phyloP scores from a whole-genome alignment of 1,284 basidiomycete species.

The Takashimella koratensis region DNA sequence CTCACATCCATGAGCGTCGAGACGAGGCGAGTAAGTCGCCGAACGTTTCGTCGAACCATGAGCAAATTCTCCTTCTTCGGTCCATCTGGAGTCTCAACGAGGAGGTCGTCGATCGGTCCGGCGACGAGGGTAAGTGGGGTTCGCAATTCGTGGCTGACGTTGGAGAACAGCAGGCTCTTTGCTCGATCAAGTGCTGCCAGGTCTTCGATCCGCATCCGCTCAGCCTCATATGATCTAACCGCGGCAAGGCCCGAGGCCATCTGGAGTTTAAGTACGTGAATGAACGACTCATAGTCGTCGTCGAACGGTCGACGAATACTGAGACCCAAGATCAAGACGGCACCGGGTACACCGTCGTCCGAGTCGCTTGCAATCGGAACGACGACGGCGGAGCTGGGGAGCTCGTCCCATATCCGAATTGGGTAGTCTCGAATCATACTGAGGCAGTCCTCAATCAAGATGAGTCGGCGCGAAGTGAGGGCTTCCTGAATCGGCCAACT shows the following conservation, averaged over 20 bases:
- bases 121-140: constrained; percentile 50
- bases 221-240: constrained; percentile 45
- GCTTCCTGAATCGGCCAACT: constrained; percentile 44
- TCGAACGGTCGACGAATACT: constrained; percentile 44
- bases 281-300: constrained; percentile 44
- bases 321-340: constrained; percentile 48
- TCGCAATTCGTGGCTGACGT: constrained; percentile 46
- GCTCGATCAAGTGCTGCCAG: constrained; percentile 49
- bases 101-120: constrained; percentile 41
- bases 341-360: constrained; percentile 35
- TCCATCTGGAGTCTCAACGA: constrained; percentile 29
- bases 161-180: constrained; percentile 44
- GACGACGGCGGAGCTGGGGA: constrained; percentile 45
- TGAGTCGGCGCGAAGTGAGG: constrained; percentile 24
- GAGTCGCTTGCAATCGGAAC: constrained; percentile 46
- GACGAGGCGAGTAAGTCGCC: constrained; percentile 40
- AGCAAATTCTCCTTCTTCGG: constrained; percentile 37
- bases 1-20: constrained; percentile 47
- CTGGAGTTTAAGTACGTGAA: constrained; percentile 31
- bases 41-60: constrained; percentile 44
- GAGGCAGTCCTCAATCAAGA: constrained; percentile 44
- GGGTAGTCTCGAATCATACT: constrained; percentile 35
- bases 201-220: constrained; percentile 45
- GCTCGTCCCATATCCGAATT: constrained; percentile 44
- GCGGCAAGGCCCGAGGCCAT: constrained; percentile 40